Base-by-base conservation (phyloP, 2,329 filamentous ascomycete species). In the Lasiodiplodia sp. region DNA sequence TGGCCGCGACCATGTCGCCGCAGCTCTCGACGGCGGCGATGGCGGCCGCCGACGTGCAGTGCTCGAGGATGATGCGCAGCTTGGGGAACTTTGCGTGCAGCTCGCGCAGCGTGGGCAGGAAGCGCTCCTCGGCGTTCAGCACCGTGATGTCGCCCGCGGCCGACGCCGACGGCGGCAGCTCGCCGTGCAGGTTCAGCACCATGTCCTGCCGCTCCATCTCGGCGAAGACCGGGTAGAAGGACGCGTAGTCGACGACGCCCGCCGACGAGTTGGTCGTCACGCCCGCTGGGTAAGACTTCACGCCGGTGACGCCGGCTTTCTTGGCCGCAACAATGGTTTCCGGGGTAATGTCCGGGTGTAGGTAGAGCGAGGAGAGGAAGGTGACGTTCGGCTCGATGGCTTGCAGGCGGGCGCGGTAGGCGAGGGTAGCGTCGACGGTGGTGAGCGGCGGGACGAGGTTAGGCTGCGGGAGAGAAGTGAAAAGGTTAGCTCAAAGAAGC, bases 151-250 rank as follows among this genome's bases (percentile, higher is more conserved):
- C 68, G 53, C n/a, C 63, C 11, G 68, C 38, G 1, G n/a, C 8
- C 11, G 74, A 47, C 0, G 79, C 78, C 71, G 83, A 83, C 1
- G 85, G 85, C 0, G 89, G 90, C n/a, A 91, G 88, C 81, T 97
- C 95, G 72, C 94, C 95, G 78, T 98, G 94, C n/a, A 98, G 84
- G 81, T 97, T 97, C 52, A 96, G 86, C n/a, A 96, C 87, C 77
- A 97, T 84, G 72, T 90, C 89, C 72, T 94, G 88, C 69, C 89
- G 83, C 77, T 97, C 91, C 94, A 98, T 97, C 72, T 92, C 92
- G n/a, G 86, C 87, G 76, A 98, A 97, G 16, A 95, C 92, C 7
- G 89, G 87, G 76, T 92, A 91, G 81, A 93, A 95, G 38, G 85
- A 81, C 70, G 89, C 88, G 75, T 92, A 88, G 68, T 88, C 87